Conservation (phyloP, 805 yeast species). For the Candida quercuum region DNA sequence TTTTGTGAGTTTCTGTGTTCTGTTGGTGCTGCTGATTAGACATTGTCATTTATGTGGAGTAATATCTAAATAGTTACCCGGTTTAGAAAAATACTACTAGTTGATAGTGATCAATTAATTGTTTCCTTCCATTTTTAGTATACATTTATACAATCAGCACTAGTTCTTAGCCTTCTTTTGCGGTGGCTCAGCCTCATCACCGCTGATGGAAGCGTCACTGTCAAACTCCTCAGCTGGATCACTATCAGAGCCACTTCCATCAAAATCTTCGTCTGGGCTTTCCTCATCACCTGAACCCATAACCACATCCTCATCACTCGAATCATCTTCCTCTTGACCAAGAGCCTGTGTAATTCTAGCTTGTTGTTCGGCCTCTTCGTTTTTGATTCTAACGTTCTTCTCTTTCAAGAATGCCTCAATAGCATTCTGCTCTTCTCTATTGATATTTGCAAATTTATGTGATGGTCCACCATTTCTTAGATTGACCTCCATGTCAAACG, state of each 20-base stretch:
- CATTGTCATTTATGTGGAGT: too few species aligned
- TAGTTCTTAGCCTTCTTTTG: slow-evolving; percentile 30
- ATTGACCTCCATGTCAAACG: slow-evolving; percentile 84
- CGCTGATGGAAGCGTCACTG: slow-evolving; percentile 43
- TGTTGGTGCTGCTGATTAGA: neutral
- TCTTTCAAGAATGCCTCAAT: slow-evolving; percentile 72
- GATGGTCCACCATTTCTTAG: slow-evolving; percentile 61
- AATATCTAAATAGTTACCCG: too few species aligned
- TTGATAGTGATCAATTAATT: too few species aligned
- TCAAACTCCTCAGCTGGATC: slow-evolving; percentile 85
- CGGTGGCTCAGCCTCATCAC: slow-evolving; percentile 30
- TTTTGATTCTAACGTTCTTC: slow-evolving; percentile 75
- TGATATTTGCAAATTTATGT: slow-evolving; percentile 83
- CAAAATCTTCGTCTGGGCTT: slow-evolving; percentile 81
- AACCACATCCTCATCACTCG: slow-evolving; percentile 43
- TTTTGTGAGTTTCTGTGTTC: neutral
- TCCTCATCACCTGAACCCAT: slow-evolving; percentile 81
- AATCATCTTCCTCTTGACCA: slow-evolving; percentile 48
- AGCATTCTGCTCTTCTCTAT: slow-evolving; percentile 80
- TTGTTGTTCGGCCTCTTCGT: slow-evolving; percentile 87
- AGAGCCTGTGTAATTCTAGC: slow-evolving; percentile 73
- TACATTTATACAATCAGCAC: slow-evolving; percentile 3
- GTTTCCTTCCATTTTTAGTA: too few species aligned
- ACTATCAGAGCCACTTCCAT: slow-evolving; percentile 42
- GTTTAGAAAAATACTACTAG: too few species aligned